These are phyloP conservation scores for Osmanthus fragrans DNA, from an alignment of 257 asterid species.

Conservation along the genomic window DNA sequence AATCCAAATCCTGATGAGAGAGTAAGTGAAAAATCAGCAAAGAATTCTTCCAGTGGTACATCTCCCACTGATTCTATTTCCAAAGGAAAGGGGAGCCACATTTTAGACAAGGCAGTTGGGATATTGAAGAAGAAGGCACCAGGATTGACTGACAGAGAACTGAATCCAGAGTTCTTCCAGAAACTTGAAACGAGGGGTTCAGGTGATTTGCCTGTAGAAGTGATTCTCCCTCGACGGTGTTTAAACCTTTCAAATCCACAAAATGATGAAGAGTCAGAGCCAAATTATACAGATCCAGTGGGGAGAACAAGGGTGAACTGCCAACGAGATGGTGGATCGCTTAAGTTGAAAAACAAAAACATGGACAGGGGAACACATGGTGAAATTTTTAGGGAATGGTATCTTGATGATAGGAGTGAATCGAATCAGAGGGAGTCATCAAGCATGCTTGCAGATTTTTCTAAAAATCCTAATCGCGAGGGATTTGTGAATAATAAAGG, in stretches of 20 bases:
- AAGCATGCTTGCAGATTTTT: slow-evolving; percentile 39
- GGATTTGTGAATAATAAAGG: slow-evolving; percentile 70
- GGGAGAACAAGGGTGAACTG: slow-evolving; percentile 40
- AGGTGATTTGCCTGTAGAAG: slow-evolving; percentile 92
- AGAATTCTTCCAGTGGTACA: slow-evolving; percentile 51
- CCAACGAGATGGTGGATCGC: slow-evolving; percentile 46
- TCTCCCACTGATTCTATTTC: slow-evolving; percentile 56
- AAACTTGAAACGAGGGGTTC: slow-evolving; percentile 85
- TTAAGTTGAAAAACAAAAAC: slow-evolving; percentile 31
- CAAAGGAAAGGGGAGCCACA: slow-evolving; percentile 59
- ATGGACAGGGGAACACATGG: slow-evolving; percentile 48
- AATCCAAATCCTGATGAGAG: slow-evolving; percentile 44
- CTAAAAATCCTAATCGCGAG: slow-evolving; percentile 65
- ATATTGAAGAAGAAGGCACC: slow-evolving; percentile 89
- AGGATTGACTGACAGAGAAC: slow-evolving; percentile 74
- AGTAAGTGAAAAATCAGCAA: slow-evolving; percentile 42
- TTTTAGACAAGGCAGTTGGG: slow-evolving; percentile 85
- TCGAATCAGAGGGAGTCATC: slow-evolving; percentile 61
- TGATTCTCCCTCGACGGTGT: slow-evolving; percentile 82
- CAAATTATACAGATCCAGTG: slow-evolving; percentile 41
- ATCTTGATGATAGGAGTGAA: slow-evolving; percentile 38
- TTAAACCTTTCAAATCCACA: slow-evolving; percentile 56
- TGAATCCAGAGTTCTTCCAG: slow-evolving; percentile 96
- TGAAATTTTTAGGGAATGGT: slow-evolving; percentile 6
- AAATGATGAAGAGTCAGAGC: slow-evolving; percentile 57